Percentiles rank a stretch among this genome's conserved stretches.
These are phyloP conservation scores for Colletotrichum filicis DNA, from an alignment of 2,329 filamentous ascomycete genomes.

Conservation along the genomic window DNA sequence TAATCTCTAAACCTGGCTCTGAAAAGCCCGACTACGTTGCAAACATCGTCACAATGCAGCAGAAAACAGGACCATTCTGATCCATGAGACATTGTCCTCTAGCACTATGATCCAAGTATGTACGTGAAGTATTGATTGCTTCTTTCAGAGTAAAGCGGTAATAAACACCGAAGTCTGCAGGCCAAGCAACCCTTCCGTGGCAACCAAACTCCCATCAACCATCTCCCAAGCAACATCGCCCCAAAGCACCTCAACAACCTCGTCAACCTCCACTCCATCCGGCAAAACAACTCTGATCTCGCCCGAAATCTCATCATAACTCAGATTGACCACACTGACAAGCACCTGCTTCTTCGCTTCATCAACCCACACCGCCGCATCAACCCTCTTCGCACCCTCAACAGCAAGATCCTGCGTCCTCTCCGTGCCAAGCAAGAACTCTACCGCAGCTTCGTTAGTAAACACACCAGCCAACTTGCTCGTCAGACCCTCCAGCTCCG, in stretches of 20 bases:
- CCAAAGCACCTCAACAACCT: constrained; percentile 12
- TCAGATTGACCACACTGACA: constrained; percentile 24
- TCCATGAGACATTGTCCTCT: not conserved
- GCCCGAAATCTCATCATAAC: not conserved
- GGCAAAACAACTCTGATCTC: constrained; percentile 18
- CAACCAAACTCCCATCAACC: constrained; percentile 2
- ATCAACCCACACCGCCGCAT: constrained; percentile 24
- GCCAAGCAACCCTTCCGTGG: constrained; percentile 3
- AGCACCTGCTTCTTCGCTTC: not conserved
- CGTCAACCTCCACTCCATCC: not conserved
- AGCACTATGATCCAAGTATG: too few species aligned
- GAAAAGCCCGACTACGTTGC: too few species aligned
- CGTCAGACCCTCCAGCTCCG: constrained; percentile 49
- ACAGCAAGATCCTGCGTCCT: constrained; percentile 18
- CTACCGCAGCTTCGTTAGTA: constrained; percentile 47
- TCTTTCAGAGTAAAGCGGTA: not conserved
- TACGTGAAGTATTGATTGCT: not conserved
- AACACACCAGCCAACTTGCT: constrained; percentile 52
- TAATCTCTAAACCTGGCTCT: too few species aligned
- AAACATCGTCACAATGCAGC: too few species aligned
- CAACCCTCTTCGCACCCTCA: constrained; percentile 20
- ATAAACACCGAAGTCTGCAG: constrained; percentile 17
- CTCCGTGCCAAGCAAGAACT: constrained; percentile 42
- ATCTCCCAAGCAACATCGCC: constrained; percentile 12
- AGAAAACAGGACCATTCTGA: not conserved